A percentile compares a stretch with the other conserved stretches of the same genome.
Conservation (phyloP, 2,329 filamentous ascomycete genomes). For the Diaporthe sp. region DNA sequence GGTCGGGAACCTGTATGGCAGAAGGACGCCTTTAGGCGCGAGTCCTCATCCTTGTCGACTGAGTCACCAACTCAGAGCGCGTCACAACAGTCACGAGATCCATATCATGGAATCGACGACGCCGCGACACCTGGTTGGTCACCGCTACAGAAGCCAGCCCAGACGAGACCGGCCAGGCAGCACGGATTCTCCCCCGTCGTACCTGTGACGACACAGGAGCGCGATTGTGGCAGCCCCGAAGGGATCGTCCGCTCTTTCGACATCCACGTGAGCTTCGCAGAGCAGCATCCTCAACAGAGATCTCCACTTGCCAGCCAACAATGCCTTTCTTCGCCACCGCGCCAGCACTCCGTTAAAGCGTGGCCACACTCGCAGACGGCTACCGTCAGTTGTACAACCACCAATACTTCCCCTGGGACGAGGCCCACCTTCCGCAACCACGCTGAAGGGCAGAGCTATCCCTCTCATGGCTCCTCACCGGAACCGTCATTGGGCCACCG, state of each 20-base stretch:
- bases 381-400: neutral
- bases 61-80: neutral
- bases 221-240: neutral
- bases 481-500: neutral
- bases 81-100: neutral
- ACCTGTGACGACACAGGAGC: neutral
- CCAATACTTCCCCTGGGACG: constrained; percentile 35
- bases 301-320: neutral
- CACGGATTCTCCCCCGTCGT: neutral
- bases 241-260: neutral
- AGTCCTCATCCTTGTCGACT: neutral
- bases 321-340: neutral
- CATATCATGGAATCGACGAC: neutral
- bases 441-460: neutral
- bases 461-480: neutral
- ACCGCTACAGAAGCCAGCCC: neutral
- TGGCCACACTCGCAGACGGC: neutral
- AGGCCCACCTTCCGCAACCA: constrained; percentile 13
- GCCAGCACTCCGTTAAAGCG: neutral
- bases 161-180: neutral
- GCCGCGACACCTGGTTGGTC: neutral
- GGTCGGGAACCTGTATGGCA: neutral
- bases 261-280: neutral
- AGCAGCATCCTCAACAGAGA: neutral
- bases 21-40: no score